phyloP scores from a whole-genome alignment of 148 eudicot genomes.

The Chenopodium album region DNA sequence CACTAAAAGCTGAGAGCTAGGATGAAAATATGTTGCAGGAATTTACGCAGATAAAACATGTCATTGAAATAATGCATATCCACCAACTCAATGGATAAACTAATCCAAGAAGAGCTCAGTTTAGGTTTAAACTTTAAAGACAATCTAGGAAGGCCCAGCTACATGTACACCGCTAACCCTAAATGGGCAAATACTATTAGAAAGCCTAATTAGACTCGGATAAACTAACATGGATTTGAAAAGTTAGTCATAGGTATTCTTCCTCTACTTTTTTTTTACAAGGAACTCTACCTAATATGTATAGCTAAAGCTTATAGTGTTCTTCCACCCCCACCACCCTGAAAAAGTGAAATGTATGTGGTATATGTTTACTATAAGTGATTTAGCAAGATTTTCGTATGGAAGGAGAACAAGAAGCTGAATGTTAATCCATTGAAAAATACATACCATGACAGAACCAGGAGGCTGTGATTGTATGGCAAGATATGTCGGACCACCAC shows the following conservation, averaged over 20 bases:
- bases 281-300: too few relatives aligned
- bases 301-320: background rate
- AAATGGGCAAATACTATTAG: background rate
- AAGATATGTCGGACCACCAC: slow-evolving; percentile 92
- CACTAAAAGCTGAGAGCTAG: background rate
- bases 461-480: slow-evolving; percentile 97
- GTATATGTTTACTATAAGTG: too few relatives aligned
- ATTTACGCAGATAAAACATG: background rate
- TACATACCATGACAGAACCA: slow-evolving; percentile 83
- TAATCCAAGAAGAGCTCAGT: background rate
- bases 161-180: background rate
- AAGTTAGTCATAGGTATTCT: background rate
- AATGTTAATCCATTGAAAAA: background rate
- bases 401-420: background rate
- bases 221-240: background rate
- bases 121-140: background rate
- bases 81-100: background rate
- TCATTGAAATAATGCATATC: background rate
- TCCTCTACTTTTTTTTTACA: background rate
- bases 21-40: background rate
- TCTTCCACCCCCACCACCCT: background rate
- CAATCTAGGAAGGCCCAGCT: background rate
- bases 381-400: background rate
- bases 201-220: background rate
- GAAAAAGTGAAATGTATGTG: too few relatives aligned